Evolutionary conservation across 2,329 filamentous ascomycete species (phyloP).

Genomic region (Cryoendolithus antarcticus): DNA sequence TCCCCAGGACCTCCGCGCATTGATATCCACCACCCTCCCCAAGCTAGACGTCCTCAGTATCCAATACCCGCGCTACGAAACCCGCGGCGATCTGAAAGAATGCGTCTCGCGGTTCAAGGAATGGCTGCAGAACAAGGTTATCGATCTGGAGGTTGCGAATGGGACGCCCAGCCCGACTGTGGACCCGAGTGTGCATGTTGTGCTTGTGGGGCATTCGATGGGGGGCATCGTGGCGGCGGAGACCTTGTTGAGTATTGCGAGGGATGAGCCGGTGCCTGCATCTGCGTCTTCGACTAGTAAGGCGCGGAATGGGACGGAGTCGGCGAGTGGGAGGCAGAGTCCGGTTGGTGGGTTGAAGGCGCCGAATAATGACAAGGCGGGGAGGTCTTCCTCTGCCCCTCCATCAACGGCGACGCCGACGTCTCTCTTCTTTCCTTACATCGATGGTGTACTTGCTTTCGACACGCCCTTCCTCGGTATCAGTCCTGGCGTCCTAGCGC

Average conservation of each 20-base stretch:
- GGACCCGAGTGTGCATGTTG: conserved; percentile 69
- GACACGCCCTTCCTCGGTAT: conserved; percentile 87
- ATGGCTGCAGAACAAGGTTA: conserved; percentile 83
- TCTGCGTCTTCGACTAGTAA: no score
- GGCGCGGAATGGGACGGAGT: neutral
- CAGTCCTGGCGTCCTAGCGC: conserved; percentile 66
- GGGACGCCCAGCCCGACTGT: conserved; percentile 71
- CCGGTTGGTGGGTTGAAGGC: neutral
- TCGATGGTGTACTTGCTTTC: conserved; percentile 82
- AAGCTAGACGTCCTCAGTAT: conserved; percentile 54
- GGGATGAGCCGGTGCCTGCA: conserved; percentile 41
- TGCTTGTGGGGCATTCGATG: conserved; percentile 80
- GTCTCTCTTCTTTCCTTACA: conserved; percentile 78
- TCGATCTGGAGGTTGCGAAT: conserved; percentile 81
- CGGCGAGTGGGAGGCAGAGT: conserved; percentile 4
- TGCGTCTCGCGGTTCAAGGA: conserved; percentile 63
- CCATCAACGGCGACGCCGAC: conserved; percentile 5
- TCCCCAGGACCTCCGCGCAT: conserved; percentile 55
- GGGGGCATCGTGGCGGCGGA: conserved; percentile 90
- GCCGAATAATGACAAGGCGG: conserved; percentile 6
- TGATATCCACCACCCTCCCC: conserved; percentile 54
- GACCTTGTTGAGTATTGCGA: conserved; percentile 61
- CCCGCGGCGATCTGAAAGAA: conserved; percentile 60
- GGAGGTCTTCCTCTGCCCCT: conserved; percentile 10
- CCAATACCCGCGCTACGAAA: conserved; percentile 70